Base-by-base conservation (phyloP, 192 early-diverging fungal genomes). In the Backusella tarrabulga region DNA sequence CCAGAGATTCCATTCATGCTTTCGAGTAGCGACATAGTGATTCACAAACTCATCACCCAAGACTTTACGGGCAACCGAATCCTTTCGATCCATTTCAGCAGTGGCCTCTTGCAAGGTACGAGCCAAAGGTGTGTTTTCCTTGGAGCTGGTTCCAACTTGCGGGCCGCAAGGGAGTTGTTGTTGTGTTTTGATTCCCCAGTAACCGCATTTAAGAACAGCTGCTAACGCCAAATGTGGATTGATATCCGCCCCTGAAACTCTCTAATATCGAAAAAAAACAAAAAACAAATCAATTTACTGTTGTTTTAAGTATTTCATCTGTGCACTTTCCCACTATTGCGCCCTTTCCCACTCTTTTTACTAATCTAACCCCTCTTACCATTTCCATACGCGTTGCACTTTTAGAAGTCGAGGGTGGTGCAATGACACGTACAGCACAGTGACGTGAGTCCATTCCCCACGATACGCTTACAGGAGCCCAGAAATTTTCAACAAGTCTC, bases 161-260 rank as follows among this genome's bases (percentile, higher is more conserved):
- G 71, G 71, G 6, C 17, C 15, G 9, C 15, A 32, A 34, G 89
- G 85, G 41, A 90, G 79, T 12, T 78, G 50, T 75, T 93, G 74
- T 38, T 88, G 83, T 36, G 89, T 87, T 52, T 83, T 71, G 74
- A 96, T 90, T 8, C 95, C 95, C 67, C 91, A 89, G 4, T 90
- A 82, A 5, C 95, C 95, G 72, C 89, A 88, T 11, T 88, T 92
- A 14, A 95, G 76, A 69, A 92, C 87, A 21, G 90, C 91, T 41
- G 92, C 91, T 71, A 92, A 88, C 2, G 90, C 91, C 40, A 96
- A 73, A 78, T 96, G 93, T 34, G 92, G 84, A 79, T 95, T 96
- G 42, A 92, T 90, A 81, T 96, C 95, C 35, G 93, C 91, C 15
- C 95, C 95, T n/a, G 90, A 79, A 0, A 96, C 94, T 32, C 94